Base-by-base conservation (phyloP, 2,329 filamentous ascomycete species). In the Penicillium expansum region DNA sequence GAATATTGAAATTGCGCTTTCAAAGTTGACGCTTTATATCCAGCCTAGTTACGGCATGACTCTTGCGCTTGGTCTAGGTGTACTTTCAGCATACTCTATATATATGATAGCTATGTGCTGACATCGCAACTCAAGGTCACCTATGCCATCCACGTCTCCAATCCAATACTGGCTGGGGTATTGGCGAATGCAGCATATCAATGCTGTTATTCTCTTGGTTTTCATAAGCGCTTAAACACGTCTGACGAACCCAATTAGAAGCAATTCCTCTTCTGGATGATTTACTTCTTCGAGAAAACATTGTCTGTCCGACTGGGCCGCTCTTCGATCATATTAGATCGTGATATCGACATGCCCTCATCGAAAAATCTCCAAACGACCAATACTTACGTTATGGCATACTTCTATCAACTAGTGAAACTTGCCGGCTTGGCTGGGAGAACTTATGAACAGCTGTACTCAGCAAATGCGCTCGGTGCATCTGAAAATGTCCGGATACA, bases 41-140 rank as follows among this genome's bases (percentile, higher is more conserved):
- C 27, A 52, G 14, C 43, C 56, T 22, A 55, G 44, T 37, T 49
- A 56, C n/a, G 52, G 56, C 30, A 59, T 56, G 52, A 47, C 50
- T 16, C 32, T 61, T 4, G 58, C 58, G 6, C 58, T 61, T 18
- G 43, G 52, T 10, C 30, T 61, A 38, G 56, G 56, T 9, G 58
- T 58, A 52, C n/a, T 47, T 42, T n/a, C n/a, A 13, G 29, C 14
- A 29, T 53, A 2, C 24, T 16, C 10, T 37, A 27, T 45, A 49
- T 30, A 18, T 9, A 5, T n/a, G n/a, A n/a, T n/a, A 14, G 13
- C 24, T 30, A n/a, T n/a, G n/a, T 3, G 52, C 52, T 39, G 16
- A 49, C 47, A 39, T 38, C 11, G 13, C 11, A 18, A 6, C 20
- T 24, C 5, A 13, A 49, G 47, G 29, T 30, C 16, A 29, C 38